phyloP scores from a whole-genome alignment of 257 asterid species.

The Nicotiana sylvestris region DNA sequence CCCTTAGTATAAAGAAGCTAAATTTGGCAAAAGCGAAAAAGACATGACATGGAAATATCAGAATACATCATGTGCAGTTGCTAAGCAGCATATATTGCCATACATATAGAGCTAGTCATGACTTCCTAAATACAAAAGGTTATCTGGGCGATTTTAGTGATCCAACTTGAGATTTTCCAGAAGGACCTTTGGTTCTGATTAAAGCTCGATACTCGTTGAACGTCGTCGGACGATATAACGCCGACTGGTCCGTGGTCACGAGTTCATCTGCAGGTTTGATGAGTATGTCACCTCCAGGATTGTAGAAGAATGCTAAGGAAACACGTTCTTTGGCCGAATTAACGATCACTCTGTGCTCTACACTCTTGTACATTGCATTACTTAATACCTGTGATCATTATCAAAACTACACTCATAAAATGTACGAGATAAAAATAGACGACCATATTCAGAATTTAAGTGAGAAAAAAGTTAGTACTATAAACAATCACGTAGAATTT shows the following conservation, averaged over 20 bases:
- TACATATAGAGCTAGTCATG: not conserved
- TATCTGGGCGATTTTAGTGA: conserved; percentile 22
- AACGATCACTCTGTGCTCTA: conserved; percentile 42
- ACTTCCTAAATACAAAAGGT: not conserved
- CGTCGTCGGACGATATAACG: conserved; percentile 24
- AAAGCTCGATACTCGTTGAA: conserved; percentile 28
- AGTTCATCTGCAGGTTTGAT: conserved; percentile 33
- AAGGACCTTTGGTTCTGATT: conserved; percentile 33
- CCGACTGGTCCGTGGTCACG: conserved; percentile 9
- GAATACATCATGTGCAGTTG: not conserved
- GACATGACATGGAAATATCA: not conserved
- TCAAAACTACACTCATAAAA: not conserved
- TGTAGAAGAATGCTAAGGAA: conserved; percentile 35
- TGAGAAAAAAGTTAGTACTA: not conserved
- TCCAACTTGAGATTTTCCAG: conserved; percentile 38
- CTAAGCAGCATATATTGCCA: not conserved
- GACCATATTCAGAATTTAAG: not conserved
- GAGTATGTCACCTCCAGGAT: conserved; percentile 28
- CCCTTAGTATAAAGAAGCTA: not conserved
- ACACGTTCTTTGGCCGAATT: conserved; percentile 32
- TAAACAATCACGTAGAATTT: not conserved
- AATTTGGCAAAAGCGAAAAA: not conserved
- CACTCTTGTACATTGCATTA: conserved; percentile 34
- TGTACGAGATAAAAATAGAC: not conserved
- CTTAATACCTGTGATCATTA: conserved; percentile 23